phyloP scores from a whole-genome alignment of 2,329 filamentous ascomycete genomes.

The Claviceps quebecensis region DNA sequence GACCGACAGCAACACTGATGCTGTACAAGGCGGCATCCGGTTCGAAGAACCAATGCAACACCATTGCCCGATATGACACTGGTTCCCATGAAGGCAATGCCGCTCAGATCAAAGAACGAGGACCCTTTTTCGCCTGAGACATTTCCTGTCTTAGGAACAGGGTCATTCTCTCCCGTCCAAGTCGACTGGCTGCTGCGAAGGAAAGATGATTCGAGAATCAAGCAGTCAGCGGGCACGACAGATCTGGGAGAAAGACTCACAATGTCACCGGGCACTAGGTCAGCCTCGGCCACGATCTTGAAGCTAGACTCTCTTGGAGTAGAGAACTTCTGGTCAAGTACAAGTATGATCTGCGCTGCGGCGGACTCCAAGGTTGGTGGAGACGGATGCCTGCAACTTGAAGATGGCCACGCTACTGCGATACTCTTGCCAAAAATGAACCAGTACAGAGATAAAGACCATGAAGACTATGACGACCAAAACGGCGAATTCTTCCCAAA shows the following conservation, averaged over 20 bases:
- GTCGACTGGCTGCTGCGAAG: constrained; percentile 17
- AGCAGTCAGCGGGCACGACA: constrained; percentile 16
- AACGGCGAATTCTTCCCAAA: constrained; percentile 10
- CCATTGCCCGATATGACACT: constrained; percentile 16
- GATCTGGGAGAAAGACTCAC: constrained; percentile 11
- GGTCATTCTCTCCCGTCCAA: constrained; percentile 17
- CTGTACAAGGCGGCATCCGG: constrained; percentile 15
- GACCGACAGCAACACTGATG: constrained; percentile 16
- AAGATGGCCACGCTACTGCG: constrained; percentile 14
- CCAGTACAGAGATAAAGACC: constrained; percentile 13
- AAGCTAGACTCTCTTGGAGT: background rate
- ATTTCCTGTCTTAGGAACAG: constrained; percentile 11
- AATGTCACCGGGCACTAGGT: constrained; percentile 14
- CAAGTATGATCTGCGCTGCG: constrained; percentile 4
- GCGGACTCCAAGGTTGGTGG: constrained; percentile 10
- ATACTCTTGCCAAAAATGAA: constrained; percentile 17
- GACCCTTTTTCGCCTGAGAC: constrained; percentile 9
- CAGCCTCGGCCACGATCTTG: constrained; percentile 6
- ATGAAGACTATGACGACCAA: constrained; percentile 15
- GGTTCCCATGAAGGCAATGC: constrained; percentile 16
- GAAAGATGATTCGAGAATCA: constrained; percentile 15
- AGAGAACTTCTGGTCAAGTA: background rate
- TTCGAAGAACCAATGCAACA: constrained; percentile 13
- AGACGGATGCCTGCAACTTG: constrained; percentile 13
- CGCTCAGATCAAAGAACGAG: constrained; percentile 13